Base-by-base conservation (phyloP, 441 rosid genomes). In the Bruguiera hainesii region DNA sequence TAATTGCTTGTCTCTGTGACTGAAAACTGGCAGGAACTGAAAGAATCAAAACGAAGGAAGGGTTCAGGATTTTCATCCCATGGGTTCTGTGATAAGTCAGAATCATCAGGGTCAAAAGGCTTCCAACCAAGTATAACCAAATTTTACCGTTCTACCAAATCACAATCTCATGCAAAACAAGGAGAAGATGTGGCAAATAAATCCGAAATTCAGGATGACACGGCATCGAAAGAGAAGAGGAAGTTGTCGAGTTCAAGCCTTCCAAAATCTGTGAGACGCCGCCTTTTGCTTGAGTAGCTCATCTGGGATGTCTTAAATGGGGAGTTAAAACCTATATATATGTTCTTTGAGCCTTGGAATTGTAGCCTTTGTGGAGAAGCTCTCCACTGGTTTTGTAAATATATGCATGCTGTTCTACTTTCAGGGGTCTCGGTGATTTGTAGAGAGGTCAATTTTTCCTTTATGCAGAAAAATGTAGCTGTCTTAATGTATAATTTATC, bases 201-300 rank as follows among this genome's bases (percentile, higher is more conserved):
- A 58, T 68, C 67, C 48, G 49, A 33, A 63, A 71, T 56, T 66
- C 67, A 64, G 37, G 77, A 70, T 50, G 82, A 55, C n/a, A 72
- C 59, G 66, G 31, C 69, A 30, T 73, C 72, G 3, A 81, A 74
- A 48, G 84, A 55, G 60, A 86, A 79, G 81, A 79, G 86, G 71
- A 84, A 82, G 68, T 56, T n/a, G 46, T 79, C 83, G 42, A 76
- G 80, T 66, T 58, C 80, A 3, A 79, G 59, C 48, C 76, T 87
- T 75, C 65, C 95, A 58, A 91, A 91, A 82, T 83, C 97, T 67
- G 90, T 69, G 48, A 83, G 95, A 76, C 91, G 93, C 23, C 81
- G 87, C 73, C 95, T 89, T 73, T 75, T 91, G 81, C 87, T 93
- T 74, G 78, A 80, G 67, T 83, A 73, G 76, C 64, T 65, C 28